Evolutionary conservation across 2,329 filamentous ascomycete genomes (phyloP), one percentile per base, ranked within the genome.

Genomic region (Sporothrix dimorphospora): DNA sequence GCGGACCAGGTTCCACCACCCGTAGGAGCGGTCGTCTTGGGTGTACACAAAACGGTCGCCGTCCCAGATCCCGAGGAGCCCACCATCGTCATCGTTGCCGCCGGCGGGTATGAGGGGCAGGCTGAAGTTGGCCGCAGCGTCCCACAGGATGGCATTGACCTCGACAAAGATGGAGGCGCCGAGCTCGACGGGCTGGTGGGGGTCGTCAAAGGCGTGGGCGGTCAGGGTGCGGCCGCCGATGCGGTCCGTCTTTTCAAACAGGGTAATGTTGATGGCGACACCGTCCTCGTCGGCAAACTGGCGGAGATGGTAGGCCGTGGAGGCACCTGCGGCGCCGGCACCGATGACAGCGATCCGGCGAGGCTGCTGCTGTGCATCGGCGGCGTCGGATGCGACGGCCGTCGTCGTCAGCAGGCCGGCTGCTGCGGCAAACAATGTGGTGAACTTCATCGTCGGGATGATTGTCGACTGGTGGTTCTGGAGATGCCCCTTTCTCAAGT

Each of bases 131-230:
- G 87, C 82, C 8, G 88, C 90, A 0, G 94, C 92, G 71, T 92
- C 90, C 77, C 90, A 88, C 51, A 99, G 86, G 77, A 97, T 97
- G 51, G 89, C 84, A 78, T 98, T 99, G 57, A 92, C 88, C 66
- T 91, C 81, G 59, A 98, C 93, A 79, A 98, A 99, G 77, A 98
- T 97, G 74, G 92, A 95, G 12, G 92, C 96, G 19, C 96, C 96
- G 0, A 98, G 85, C 80, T 99, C 96, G 47, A 97, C 87, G 1
- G 92, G 91, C 51, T 90, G 83, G 0, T 82, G 75, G 1, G 90
- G 84, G 76, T 95, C 86, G 75, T 88, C 86, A 79, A 92, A 95
- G 1, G 90, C 90, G 77, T 94, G 85, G 21, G 97, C 91, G 0
- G 94, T 98, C 40, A 94, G 92, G 8, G 92, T 92, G 34, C 96